Percentiles rank a stretch among this genome's conserved stretches.
Evolutionary conservation across 257 asterid genomes (phyloP).

Genomic region (Solanum sitiens): DNA sequence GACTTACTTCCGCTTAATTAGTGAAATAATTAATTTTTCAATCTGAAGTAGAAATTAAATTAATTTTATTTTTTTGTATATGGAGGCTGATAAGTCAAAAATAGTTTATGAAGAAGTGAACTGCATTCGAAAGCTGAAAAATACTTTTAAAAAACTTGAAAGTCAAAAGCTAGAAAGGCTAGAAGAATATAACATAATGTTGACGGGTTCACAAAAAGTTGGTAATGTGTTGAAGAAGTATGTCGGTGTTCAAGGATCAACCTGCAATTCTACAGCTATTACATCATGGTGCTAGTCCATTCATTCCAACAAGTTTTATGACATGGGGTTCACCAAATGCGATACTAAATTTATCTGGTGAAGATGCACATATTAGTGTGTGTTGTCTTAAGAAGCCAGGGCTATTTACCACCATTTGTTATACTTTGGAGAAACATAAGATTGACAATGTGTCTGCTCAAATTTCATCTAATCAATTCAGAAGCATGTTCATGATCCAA

Average conservation of each 20-base stretch:
- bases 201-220: neutral
- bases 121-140: conserved; percentile 32
- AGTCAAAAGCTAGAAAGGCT: conserved; percentile 34
- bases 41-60: neutral
- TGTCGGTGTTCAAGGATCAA: conserved; percentile 38
- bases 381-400: conserved; percentile 21
- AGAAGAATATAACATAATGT: neutral
- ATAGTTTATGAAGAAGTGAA: conserved; percentile 63
- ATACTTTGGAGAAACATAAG: conserved; percentile 27
- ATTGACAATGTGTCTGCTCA: conserved; percentile 22
- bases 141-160: conserved; percentile 26
- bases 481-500: conserved; percentile 22
- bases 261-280: neutral
- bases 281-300: neutral
- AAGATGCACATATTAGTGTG: conserved; percentile 15
- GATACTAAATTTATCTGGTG: conserved; percentile 14
- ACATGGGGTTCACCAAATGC: conserved; percentile 27
- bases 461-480: conserved; percentile 14
- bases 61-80: neutral
- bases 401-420: conserved; percentile 7
- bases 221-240: conserved; percentile 29
- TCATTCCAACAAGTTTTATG: conserved; percentile 1
- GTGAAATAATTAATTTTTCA: neutral
- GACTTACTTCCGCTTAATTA: neutral
- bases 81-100: conserved; percentile 69